Percentiles rank a stretch among this genome's conserved stretches.
Conservation (phyloP, 2,329 filamentous ascomycete genomes). For the Penicillium sp. region DNA sequence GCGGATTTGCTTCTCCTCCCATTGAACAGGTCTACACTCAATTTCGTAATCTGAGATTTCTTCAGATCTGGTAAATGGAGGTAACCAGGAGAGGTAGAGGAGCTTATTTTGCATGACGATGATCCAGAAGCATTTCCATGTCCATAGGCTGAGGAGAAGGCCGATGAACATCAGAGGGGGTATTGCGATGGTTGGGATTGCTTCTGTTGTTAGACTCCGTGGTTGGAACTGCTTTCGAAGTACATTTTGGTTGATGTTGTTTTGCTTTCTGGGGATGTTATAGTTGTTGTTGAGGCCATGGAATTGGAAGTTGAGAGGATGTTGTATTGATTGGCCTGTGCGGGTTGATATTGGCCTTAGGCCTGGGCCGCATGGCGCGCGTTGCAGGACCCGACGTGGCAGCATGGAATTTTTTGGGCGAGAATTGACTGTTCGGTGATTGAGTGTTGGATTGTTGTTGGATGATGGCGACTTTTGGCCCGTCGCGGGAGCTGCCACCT, state of each 20-base stretch:
- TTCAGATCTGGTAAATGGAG: conserved; percentile 66
- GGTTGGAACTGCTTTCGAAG: not conserved
- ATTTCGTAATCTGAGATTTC: conserved; percentile 60
- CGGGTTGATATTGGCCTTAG: not conserved
- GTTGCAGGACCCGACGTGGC: not conserved
- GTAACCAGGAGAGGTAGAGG: conserved; percentile 74
- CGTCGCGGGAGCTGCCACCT: not conserved
- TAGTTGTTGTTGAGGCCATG: conserved; percentile 3
- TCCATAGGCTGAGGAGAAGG: conserved; percentile 62
- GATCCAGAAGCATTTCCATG: conserved; percentile 66
- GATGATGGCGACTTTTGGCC: not conserved
- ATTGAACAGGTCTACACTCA: conserved; percentile 60
- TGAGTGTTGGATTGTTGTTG: not conserved
- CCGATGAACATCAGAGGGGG: conserved; percentile 65
- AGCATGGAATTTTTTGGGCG: conserved; percentile 2
- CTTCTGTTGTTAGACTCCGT: conserved; percentile 19
- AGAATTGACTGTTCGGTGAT: not conserved
- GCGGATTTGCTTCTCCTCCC: conserved; percentile 56
- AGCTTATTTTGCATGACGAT: conserved; percentile 76
- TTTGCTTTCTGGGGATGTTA: not conserved
- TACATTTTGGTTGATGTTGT: not conserved
- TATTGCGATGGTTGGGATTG: conserved; percentile 50
- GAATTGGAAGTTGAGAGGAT: not conserved
- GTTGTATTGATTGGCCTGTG: not conserved
- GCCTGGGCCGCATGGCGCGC: not conserved